Base-by-base conservation (phyloP, 257 asterid genomes). In the Penstemon davidsonii region DNA sequence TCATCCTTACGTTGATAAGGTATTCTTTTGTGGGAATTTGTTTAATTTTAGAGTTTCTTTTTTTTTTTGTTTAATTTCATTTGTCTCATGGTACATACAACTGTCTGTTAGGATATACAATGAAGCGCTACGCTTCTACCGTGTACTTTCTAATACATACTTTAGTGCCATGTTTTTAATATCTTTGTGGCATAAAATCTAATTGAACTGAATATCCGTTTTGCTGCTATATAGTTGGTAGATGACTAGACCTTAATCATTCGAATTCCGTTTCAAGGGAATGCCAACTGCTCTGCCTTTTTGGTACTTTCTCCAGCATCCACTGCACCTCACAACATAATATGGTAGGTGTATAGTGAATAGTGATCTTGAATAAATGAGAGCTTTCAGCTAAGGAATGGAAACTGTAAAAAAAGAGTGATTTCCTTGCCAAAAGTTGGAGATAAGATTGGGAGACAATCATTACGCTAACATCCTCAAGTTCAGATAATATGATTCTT, bases 1-100 rank as follows among this genome's bases (percentile, higher is more conserved):
- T 80, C 98, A 93, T 81, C 98, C 98, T 18, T 90, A 78, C 60
- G 97, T 88, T 62, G 91, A 93, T 71, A 87, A 88, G 97, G 98
- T 88, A 83, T 53, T 69, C 41, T 52, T 53, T 18, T 59, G 43
- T 43, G 3, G 45, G 45, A 67, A 18, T 74, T 56, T 8, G 44
- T 68, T 66, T 66, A 40, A 51, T 51, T 18, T 51, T 56, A 13
- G 8, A 60, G 47, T 46, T 5, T 15, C 0, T 15, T 15, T 15
- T 25, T 25, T 25, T 25, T 25, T 25, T 25, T 25, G 8, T 75
- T 53, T 64, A 68, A 42, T 51, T 55, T 76, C 58, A 38, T 47
- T 25, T 51, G 25, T 68, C 64, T 9, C 54, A 15, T 41, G 38
- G 53, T 44, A 57, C 38, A 44, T 52, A 33, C 55, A 40, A 18